These are phyloP conservation scores for Tremellales sp. DNA, from an alignment of 1,284 basidiomycete genomes.

Conservation along the genomic window DNA sequence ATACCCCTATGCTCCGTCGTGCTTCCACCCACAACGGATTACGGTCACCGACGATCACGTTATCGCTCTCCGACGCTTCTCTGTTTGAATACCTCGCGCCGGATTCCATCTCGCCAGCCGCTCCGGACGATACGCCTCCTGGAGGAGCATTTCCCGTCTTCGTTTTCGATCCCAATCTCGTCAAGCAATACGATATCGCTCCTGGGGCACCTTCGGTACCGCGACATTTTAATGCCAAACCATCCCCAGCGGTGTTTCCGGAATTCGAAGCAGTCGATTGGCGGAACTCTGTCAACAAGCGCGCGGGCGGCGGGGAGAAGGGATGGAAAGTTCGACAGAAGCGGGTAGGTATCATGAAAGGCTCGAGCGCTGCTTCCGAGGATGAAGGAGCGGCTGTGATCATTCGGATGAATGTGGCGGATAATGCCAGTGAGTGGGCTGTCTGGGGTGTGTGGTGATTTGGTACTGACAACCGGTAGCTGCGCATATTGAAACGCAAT, in stretches of 20 bases:
- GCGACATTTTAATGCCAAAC: background rate
- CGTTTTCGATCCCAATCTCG: conserved; percentile 43
- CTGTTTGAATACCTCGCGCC: conserved; percentile 39
- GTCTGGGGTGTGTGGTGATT: background rate
- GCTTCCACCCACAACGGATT: conserved; percentile 7
- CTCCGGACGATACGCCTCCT: conserved; percentile 25
- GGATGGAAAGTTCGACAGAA: conserved; percentile 36
- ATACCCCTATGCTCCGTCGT: conserved; percentile 5
- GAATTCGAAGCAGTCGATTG: conserved; percentile 45
- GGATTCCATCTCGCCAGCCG: conserved; percentile 12
- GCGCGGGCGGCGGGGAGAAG: conserved; percentile 32
- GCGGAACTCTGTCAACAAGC: conserved; percentile 35
- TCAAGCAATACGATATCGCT: conserved; percentile 37
- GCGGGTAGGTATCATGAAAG: conserved; percentile 33
- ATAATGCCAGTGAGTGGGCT: conserved; percentile 16
- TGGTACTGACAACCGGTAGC: conserved; percentile 15
- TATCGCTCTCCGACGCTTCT: conserved; percentile 27
- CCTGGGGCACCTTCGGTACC: conserved; percentile 17
- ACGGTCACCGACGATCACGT: conserved; percentile 13
- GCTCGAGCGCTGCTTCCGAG: conserved; percentile 7
- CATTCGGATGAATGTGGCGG: conserved; percentile 16
- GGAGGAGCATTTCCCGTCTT: conserved; percentile 43
- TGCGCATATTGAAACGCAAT: conserved; percentile 48
- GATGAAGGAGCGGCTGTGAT: conserved; percentile 20
- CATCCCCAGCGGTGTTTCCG: conserved; percentile 24